These are phyloP conservation scores for Neofusicoccum sp. DNA, from an alignment of 2,329 filamentous ascomycete species.

Conservation along the genomic window DNA sequence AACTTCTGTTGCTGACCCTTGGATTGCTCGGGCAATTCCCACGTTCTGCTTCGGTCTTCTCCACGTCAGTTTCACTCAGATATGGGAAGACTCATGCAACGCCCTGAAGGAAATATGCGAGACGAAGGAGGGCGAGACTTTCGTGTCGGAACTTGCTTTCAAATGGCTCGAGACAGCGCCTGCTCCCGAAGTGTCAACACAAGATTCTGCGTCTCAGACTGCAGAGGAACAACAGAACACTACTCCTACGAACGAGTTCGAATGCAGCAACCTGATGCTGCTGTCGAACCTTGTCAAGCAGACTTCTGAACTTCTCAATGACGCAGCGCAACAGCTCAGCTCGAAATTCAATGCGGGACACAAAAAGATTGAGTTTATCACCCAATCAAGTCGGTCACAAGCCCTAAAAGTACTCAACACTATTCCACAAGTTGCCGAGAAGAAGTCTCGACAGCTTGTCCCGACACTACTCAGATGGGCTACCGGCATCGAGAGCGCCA, in stretches of 20 bases:
- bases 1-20: conserved; percentile 57
- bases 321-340: conserved; percentile 53
- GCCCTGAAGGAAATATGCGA: conserved; percentile 74
- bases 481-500: conserved; percentile 22
- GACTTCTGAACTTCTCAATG: conserved; percentile 21
- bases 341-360: conserved; percentile 65
- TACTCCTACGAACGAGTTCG: conserved; percentile 64
- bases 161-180: conserved; percentile 61
- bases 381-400: conserved; percentile 65
- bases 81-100: conserved; percentile 81
- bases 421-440: conserved; percentile 77
- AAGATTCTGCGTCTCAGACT: neutral
- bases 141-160: conserved; percentile 70
- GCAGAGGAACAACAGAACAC: neutral
- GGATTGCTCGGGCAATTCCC: conserved; percentile 71
- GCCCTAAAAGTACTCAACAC: conserved; percentile 75
- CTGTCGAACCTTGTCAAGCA: conserved; percentile 54
- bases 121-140: conserved; percentile 68
- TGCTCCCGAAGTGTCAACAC: conserved; percentile 21
- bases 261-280: conserved; percentile 70
- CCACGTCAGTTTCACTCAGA: conserved; percentile 76
- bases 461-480: conserved; percentile 84
- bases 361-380: conserved; percentile 49
- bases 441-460: conserved; percentile 77
- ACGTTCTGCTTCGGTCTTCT: conserved; percentile 86